Conservation (phyloP, 2,329 filamentous ascomycete species). For the Sphaerulina musiva region DNA sequence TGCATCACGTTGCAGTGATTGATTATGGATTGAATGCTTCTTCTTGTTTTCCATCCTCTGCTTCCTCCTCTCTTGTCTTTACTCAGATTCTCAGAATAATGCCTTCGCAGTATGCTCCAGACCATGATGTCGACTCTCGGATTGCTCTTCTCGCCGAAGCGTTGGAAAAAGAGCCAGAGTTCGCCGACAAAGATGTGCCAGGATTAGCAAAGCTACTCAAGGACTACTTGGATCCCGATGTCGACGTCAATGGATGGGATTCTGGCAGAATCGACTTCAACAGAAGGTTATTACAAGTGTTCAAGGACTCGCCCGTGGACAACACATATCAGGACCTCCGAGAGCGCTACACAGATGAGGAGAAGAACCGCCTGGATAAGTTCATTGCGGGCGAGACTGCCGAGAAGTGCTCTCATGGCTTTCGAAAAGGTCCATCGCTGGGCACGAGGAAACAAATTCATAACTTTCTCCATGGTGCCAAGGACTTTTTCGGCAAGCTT, state of each 20-base stretch:
- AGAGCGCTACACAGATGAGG: slow-evolving; percentile 6
- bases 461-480: slow-evolving; percentile 4
- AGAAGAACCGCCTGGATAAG: slow-evolving; percentile 7
- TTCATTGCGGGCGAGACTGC: slow-evolving; percentile 7
- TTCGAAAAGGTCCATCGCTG: slow-evolving; percentile 8
- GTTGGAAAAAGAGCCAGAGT: slow-evolving; percentile 36
- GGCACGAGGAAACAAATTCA: slow-evolving; percentile 6
- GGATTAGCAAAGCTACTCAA: slow-evolving; percentile 11
- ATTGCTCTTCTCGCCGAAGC: slow-evolving; percentile 7
- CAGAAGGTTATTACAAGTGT: slow-evolving; percentile 10
- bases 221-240: slow-evolving; percentile 10
- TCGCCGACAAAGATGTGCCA: slow-evolving; percentile 32
- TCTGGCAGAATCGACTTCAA: slow-evolving; percentile 10
- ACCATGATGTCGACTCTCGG: slow-evolving; percentile 8
- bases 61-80: not conserved
- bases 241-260: slow-evolving; percentile 10
- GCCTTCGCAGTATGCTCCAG: slow-evolving; percentile 7
- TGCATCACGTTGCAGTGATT: not conserved
- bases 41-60: not conserved
- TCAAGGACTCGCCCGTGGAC: slow-evolving; percentile 10
- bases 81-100: slow-evolving; percentile 12
- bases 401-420: slow-evolving; percentile 9
- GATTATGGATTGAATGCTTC: too few species aligned
- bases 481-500: slow-evolving; percentile 2
- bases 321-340: slow-evolving; percentile 13